Evolutionary conservation across 2,329 filamentous ascomycete genomes (phyloP).

Genomic region (Podosphaera fusca): DNA sequence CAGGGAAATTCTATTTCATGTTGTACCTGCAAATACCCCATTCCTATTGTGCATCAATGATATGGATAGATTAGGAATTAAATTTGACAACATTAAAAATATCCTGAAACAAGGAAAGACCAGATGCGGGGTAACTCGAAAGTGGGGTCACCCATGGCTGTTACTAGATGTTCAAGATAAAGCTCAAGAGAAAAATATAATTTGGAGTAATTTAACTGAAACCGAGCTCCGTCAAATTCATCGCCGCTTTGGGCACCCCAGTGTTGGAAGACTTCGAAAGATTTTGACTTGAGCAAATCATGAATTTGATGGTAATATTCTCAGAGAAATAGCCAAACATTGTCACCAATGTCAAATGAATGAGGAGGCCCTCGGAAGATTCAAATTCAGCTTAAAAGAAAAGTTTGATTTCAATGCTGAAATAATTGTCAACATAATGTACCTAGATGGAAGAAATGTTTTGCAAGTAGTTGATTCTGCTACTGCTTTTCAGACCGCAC

Average conservation of each 20-base stretch:
- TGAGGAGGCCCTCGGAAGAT: neutral
- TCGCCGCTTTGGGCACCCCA: neutral
- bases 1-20: neutral
- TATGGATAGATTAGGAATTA: neutral
- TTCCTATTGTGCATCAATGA: neutral
- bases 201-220: neutral
- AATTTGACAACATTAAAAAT: conserved; percentile 1
- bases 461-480: conserved; percentile 2
- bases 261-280: neutral
- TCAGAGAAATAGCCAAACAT: neutral
- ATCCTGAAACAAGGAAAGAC: neutral
- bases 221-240: conserved; percentile 1
- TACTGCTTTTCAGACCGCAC: conserved; percentile 2
- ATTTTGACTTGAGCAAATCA: neutral
- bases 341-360: neutral
- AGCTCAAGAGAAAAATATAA: neutral
- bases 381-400: neutral
- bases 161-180: neutral
- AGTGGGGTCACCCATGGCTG: neutral
- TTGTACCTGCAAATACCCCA: neutral
- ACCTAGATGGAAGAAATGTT: conserved; percentile 1
- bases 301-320: neutral
- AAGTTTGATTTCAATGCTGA: conserved; percentile 1
- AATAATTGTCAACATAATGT: conserved; percentile 2
- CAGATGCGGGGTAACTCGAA: neutral